These are phyloP conservation scores for Coleophoma cylindrospora DNA, from an alignment of 2,329 filamentous ascomycete genomes.

Conservation along the genomic window DNA sequence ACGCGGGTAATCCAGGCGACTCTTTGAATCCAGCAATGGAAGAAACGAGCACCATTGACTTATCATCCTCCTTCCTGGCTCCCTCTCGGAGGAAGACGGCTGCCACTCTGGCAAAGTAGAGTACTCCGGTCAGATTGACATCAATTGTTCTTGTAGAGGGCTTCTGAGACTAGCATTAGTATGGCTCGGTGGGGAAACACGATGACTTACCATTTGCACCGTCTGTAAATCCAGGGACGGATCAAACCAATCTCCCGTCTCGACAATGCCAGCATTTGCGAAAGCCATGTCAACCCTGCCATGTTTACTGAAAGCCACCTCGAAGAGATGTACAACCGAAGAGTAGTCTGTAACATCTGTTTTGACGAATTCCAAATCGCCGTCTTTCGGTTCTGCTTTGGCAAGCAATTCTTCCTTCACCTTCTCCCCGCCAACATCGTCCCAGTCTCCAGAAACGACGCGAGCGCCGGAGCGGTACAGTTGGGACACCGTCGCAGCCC, in stretches of 20 bases:
- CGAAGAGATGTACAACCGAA: constrained; percentile 45
- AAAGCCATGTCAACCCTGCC: constrained; percentile 13
- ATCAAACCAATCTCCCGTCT: constrained; percentile 31
- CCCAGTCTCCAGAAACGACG: constrained; percentile 46
- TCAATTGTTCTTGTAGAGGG: constrained; percentile 34
- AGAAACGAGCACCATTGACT: constrained; percentile 31
- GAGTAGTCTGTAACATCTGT: constrained; percentile 34
- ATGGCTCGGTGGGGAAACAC: neutral
- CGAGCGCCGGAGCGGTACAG: constrained; percentile 48
- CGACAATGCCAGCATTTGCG: constrained; percentile 46
- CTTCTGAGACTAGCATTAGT: constrained; percentile 37
- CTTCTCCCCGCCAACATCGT: constrained; percentile 3
- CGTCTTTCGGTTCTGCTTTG: constrained; percentile 17
- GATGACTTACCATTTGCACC: neutral
- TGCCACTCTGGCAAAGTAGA: constrained; percentile 13
- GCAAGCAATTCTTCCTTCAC: constrained; percentile 32
- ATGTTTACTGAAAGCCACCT: constrained; percentile 32
- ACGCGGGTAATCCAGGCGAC: constrained; percentile 5
- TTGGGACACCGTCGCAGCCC: constrained; percentile 45
- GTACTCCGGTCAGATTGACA: constrained; percentile 9
- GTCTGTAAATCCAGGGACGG: constrained; percentile 1
- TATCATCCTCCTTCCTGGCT: constrained; percentile 1
- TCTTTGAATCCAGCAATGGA: constrained; percentile 40
- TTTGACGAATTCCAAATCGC: constrained; percentile 32
- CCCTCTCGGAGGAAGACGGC: constrained; percentile 7